These are phyloP conservation scores for Voacanga thouarsii DNA, from an alignment of 257 asterid species.

Conservation along the genomic window DNA sequence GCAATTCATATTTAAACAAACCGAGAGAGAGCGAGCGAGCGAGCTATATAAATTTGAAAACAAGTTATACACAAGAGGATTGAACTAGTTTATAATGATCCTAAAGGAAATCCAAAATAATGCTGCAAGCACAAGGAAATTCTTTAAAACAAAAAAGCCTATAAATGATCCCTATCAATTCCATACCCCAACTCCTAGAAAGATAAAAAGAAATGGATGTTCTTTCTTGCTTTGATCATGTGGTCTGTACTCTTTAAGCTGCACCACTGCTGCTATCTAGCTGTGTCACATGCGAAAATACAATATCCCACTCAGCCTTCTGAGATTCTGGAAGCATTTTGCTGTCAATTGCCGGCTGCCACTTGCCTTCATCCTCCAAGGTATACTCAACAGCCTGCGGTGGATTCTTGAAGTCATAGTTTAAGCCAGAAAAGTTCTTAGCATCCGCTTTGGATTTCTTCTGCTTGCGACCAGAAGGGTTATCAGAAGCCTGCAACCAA, in stretches of 20 bases:
- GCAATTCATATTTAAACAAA: too few species aligned
- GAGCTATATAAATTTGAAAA: too few species aligned
- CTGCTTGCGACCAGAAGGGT: background rate
- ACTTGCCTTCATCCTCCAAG: conserved; percentile 22
- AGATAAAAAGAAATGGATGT: background rate
- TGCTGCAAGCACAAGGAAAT: too few species aligned
- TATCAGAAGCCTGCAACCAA: conserved; percentile 31
- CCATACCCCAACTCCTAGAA: background rate
- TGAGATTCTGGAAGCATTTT: conserved; percentile 13
- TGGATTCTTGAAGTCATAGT: conserved; percentile 22
- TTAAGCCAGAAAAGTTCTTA: background rate
- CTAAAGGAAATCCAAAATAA: too few species aligned
- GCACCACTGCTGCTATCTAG: conserved; percentile 11
- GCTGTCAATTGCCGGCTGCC: conserved; percentile 19
- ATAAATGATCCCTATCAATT: too few species aligned
- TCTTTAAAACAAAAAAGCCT: too few species aligned
- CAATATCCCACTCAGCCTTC: conserved; percentile 26
- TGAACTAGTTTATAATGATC: too few species aligned
- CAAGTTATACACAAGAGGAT: too few species aligned
- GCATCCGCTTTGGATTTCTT: conserved; percentile 15
- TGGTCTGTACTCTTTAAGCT: background rate
- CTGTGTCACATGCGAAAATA: conserved; percentile 17
- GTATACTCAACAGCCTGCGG: conserved; percentile 29
- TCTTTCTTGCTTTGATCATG: background rate
- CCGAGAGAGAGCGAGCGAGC: too few species aligned